Evolutionary conservation across 768 basidiomycete species (phyloP), one percentile per base, ranked within the genome.

Genomic region (Exidia glandulosa): DNA sequence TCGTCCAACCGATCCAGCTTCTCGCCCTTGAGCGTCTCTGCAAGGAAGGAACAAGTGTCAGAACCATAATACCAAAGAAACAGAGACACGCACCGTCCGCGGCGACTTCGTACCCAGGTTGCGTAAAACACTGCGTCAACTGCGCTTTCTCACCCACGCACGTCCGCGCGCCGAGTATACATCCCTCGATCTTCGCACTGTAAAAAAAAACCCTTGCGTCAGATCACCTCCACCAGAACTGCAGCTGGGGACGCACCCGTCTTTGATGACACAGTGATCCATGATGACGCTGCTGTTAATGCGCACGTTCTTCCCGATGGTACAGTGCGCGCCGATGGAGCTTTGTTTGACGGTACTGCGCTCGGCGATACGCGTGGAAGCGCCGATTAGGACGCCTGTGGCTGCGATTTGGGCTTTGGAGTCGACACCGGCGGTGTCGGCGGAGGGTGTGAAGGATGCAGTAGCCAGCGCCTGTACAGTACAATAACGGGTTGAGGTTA

Each of bases 211-310:
- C 23, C 36, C 2, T 45, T 23, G 14, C 13, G 19, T 2, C n/a
- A 36, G 57, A 57, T 29, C 14, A 32, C n/a, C n/a, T 55, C 57
- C 25, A 41, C 37, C 14, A 31, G 23, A 25, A 31, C n/a, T 56
- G 41, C 14, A 23, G 29, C 12, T 47, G 47, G 25, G 23, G 25
- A 68, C 83, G 67, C 63, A 92, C 94, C 92, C 91, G 60, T 95
- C 92, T 47, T 81, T 88, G 13, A 97, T 74, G 3, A 89, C 80
- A 65, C 93, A 94, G 66, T 95, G 93, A 67, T 96, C 94, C 63
- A 94, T 77, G 27, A 97, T 69, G 6, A 95, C 81, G 64, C 88
- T 94, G 12, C 89, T 88, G 2, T 77, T 78, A 54, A 97, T 83
- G 70, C 84, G 90, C n/a, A 81, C 87, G 77, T 86, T 86, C 69